Percentiles rank a stretch among this genome's conserved stretches.
These are phyloP conservation scores for Mycena indigotica DNA, from an alignment of 768 basidiomycete genomes.

Conservation along the genomic window DNA sequence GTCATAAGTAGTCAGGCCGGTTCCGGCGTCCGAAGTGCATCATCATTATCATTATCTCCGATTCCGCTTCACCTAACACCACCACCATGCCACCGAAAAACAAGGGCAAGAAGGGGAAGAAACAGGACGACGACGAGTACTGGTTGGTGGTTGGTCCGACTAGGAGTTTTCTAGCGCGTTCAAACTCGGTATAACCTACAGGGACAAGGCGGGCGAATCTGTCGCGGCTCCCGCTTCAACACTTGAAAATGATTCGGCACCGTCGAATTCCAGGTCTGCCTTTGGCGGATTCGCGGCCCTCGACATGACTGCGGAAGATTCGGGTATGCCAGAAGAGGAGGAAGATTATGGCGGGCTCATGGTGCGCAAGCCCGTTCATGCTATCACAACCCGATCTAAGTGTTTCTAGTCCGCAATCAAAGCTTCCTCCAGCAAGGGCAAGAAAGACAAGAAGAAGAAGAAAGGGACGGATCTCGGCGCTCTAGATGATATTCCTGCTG, in stretches of 20 bases:
- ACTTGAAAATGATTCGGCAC: constrained; percentile 44
- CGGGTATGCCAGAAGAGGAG: constrained; percentile 52
- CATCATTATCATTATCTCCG: constrained; percentile 3
- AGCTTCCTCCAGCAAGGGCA: constrained; percentile 49
- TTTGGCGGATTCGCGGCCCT: constrained; percentile 59
- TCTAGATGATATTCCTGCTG: constrained; percentile 27
- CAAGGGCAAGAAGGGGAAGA: constrained; percentile 89
- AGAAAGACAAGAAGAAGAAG: constrained; percentile 62
- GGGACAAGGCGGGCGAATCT: constrained; percentile 68
- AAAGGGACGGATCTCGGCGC: constrained; percentile 35
- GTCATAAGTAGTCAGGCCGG: too few relatives aligned
- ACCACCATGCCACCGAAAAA: constrained; percentile 54
- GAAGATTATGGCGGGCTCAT: constrained; percentile 76
- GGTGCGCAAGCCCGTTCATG: constrained; percentile 44
- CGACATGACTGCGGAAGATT: constrained; percentile 42
- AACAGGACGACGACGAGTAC: constrained; percentile 76
- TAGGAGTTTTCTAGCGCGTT: constrained; percentile 16
- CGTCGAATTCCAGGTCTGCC: constrained; percentile 32
- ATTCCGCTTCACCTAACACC: constrained; percentile 5
- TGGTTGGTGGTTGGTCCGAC: constrained; percentile 75
- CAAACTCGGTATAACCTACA: constrained; percentile 33
- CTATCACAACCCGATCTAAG: constrained; percentile 9
- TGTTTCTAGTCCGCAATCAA: constrained; percentile 62
- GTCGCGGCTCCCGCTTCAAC: constrained; percentile 46
- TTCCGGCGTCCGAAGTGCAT: background rate